phyloP scores from a whole-genome alignment of 176 grass and related monocot genomes.

The Oryza meridionalis region DNA sequence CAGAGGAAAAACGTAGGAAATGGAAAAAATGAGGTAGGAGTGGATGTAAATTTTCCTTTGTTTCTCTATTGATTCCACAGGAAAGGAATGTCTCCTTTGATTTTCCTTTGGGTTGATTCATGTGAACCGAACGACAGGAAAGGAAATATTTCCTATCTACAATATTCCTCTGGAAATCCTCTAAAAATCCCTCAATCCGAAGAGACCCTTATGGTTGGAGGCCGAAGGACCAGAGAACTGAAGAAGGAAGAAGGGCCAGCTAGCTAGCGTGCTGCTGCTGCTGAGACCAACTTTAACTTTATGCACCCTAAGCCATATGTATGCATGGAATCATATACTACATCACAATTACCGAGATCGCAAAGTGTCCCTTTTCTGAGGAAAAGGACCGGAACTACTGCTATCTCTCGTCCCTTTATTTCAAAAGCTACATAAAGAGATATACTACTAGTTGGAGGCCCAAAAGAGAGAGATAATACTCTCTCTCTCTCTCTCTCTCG shows the following conservation, averaged over 20 bases:
- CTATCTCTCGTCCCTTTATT: slow-evolving; percentile 35
- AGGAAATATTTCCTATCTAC: too few relatives aligned
- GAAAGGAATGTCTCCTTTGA: too few relatives aligned
- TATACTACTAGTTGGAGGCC: background rate
- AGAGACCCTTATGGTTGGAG: background rate
- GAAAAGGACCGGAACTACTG: slow-evolving; percentile 9
- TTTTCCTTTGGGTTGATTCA: too few relatives aligned
- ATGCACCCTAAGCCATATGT: background rate
- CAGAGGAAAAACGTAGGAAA: too few relatives aligned
- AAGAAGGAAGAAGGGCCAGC: too few relatives aligned
- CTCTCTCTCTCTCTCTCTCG: too few relatives aligned
- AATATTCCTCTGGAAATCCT: too few relatives aligned
- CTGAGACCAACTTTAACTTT: background rate
- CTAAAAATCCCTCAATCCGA: too few relatives aligned
- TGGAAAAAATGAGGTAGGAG: too few relatives aligned
- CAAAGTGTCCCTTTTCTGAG: slow-evolving; percentile 11
- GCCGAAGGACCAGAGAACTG: background rate
- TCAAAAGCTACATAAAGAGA: background rate
- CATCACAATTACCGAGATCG: slow-evolving; percentile 56
- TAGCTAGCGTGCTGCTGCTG: background rate
- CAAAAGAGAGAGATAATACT: background rate
- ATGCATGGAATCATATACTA: slow-evolving; percentile 44
- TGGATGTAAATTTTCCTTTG: too few relatives aligned
- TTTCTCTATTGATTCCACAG: too few relatives aligned
- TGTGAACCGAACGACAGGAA: too few relatives aligned